Base-by-base conservation (phyloP, 1,139 yeast genomes). In the Wickerhamomyces sp. region DNA sequence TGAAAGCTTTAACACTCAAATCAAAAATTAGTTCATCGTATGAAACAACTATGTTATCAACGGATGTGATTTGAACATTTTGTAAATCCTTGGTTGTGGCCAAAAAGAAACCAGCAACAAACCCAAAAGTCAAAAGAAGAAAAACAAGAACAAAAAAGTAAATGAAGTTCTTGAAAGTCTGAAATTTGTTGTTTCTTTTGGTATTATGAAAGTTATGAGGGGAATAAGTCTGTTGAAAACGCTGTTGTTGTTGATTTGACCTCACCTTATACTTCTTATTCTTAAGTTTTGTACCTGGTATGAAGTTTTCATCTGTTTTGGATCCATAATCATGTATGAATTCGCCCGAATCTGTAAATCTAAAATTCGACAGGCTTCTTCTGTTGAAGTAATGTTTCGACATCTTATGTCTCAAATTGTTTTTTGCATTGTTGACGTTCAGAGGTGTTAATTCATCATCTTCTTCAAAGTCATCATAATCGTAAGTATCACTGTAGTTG, bases 11-110 rank as follows among this genome's bases (percentile, higher is more conserved):
- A 23, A 89, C 79, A 4, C 79, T 76, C 52, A 91, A 69, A 62
- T 85, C 89, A 66, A 91, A 89, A 2, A 90, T 77, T 44, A 93
- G 69, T 60, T 90, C 97, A 59, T 90, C 96, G 54, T 84, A 82
- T 49, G 95, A 83, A 4, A 89, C 88, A 30, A 91, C 70, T 0
- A 93, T 78, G 56, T 87, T 88, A 45, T 78, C 79, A 43, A 91
- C 72, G 13, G 79, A 69, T 1, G 71, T 64, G 11, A 90, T 77
- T 29, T 76, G 67, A 30, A 89, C 84, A 51, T 78, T 73, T 45
- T 84, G 80, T 50, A 93, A 71, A 46, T 93, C 96, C 58, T 89
- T 90, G 18, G 91, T 83, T 1, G 96, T 84, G 0, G 97, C 97
- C 45, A 91, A 69, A 6, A 89, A 69, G 60, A 91, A 88, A 0